phyloP scores from a whole-genome alignment of 2,329 filamentous ascomycete genomes.

The Nigrospora sphaerica region DNA sequence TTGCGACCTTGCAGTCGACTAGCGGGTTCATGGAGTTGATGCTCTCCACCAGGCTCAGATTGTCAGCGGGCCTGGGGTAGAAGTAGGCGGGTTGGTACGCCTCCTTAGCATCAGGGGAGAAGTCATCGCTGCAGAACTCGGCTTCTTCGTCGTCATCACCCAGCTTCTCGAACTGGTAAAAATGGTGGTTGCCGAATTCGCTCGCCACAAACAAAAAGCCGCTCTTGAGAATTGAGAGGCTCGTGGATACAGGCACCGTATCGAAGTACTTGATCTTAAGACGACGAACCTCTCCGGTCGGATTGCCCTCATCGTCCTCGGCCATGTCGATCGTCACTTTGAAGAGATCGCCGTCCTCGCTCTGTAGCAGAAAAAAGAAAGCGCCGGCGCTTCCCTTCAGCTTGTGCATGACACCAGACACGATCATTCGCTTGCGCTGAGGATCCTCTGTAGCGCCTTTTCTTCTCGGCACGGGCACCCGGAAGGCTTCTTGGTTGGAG shows the following conservation, averaged over 20 bases:
- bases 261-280: conserved; percentile 98
- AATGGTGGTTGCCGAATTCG: conserved; percentile 87
- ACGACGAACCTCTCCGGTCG: conserved; percentile 72
- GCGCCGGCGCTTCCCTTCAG: conserved; percentile 74
- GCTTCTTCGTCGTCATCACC: conserved; percentile 90
- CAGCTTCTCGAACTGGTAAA: conserved; percentile 96
- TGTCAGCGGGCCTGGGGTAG: conserved; percentile 69
- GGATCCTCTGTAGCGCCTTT: conserved; percentile 88
- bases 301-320: conserved; percentile 69
- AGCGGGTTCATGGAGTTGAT: conserved; percentile 87
- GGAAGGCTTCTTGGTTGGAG: conserved; percentile 84
- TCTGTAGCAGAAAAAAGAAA: conserved; percentile 95
- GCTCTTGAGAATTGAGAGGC: conserved; percentile 86
- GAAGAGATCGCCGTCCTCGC: conserved; percentile 96
- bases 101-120: conserved; percentile 65
- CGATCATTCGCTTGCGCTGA: conserved; percentile 78
- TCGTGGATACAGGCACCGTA: conserved; percentile 82
- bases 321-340: conserved; percentile 91
- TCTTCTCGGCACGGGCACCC: conserved; percentile 81
- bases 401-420: conserved; percentile 94
- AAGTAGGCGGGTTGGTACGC: conserved; percentile 79
- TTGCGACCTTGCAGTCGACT: conserved; percentile 85
- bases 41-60: conserved; percentile 76
- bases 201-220: conserved; percentile 90
- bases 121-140: conserved; percentile 79